These are phyloP conservation scores for Aspergillus quadricinctus DNA, from an alignment of 2,329 filamentous ascomycete species.

Conservation along the genomic window DNA sequence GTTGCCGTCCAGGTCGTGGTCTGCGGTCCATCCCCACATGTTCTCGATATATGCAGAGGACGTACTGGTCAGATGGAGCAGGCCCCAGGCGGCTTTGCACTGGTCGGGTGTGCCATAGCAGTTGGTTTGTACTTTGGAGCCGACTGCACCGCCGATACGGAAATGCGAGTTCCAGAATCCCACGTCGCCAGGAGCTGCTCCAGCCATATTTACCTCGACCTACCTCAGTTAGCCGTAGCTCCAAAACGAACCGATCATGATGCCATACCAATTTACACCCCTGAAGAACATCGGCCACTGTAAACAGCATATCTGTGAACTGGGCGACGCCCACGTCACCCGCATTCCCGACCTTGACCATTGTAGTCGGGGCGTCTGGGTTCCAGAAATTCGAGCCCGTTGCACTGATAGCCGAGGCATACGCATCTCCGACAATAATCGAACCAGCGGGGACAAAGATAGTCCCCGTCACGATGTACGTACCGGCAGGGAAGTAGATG, in stretches of 20 bases:
- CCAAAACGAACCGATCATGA: too few relatives aligned
- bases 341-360: constrained; percentile 48
- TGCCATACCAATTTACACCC: constrained; percentile 34
- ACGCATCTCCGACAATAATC: constrained; percentile 53
- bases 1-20: constrained; percentile 47
- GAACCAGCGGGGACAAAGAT: constrained; percentile 46
- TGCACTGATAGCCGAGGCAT: constrained; percentile 46
- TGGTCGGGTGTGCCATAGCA: constrained; percentile 30
- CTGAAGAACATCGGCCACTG: constrained; percentile 44
- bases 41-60: constrained; percentile 53
- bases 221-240: background rate
- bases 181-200: constrained; percentile 45
- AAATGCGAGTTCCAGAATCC: constrained; percentile 48
- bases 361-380: constrained; percentile 40
- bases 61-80: constrained; percentile 47
- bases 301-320: constrained; percentile 50
- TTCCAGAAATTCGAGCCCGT: constrained; percentile 45
- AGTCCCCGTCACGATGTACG: constrained; percentile 48
- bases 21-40: constrained; percentile 46
- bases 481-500: constrained; percentile 54
- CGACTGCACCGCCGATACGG: constrained; percentile 44
- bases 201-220: constrained; percentile 50
- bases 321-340: constrained; percentile 48
- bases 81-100: constrained; percentile 47
- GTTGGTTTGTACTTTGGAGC: constrained; percentile 34